Percentiles rank a stretch among this genome's conserved stretches.
Evolutionary conservation across 345 rosid genomes (phyloP).

Genomic region (Populus deltoides): DNA sequence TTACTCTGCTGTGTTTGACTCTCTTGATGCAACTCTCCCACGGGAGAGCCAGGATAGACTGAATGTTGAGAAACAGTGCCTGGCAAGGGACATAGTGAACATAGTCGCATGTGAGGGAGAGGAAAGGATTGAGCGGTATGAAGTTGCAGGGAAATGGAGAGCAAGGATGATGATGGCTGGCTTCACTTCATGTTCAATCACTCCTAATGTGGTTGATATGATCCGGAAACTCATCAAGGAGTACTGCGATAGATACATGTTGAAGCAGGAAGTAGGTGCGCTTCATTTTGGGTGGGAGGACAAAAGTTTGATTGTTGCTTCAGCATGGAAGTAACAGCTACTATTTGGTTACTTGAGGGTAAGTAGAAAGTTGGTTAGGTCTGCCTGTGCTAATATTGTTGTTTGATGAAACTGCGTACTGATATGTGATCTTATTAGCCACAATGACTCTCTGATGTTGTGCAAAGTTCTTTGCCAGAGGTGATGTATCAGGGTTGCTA

Average conservation of each 20-base stretch:
- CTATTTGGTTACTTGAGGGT: not conserved
- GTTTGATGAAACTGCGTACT: conserved; percentile 19
- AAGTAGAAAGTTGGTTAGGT: not conserved
- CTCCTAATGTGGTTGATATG: conserved; percentile 43
- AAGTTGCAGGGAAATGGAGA: conserved; percentile 92
- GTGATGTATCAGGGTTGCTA: conserved; percentile 5
- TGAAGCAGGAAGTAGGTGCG: conserved; percentile 61
- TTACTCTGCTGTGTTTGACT: conserved; percentile 85
- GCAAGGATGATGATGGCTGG: conserved; percentile 97
- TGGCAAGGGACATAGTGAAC: conserved; percentile 92
- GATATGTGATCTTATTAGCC: conserved; percentile 3
- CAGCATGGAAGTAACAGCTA: conserved; percentile 65
- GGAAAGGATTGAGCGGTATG: conserved; percentile 87
- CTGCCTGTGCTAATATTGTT: conserved; percentile 19
- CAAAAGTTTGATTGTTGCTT: conserved; percentile 80
- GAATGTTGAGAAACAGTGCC: conserved; percentile 92
- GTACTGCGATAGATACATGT: conserved; percentile 59
- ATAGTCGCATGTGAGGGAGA: conserved; percentile 94
- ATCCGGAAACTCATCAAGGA: conserved; percentile 47
- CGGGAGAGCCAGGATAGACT: conserved; percentile 94
- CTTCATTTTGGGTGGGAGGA: conserved; percentile 91
- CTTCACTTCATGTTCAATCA: conserved; percentile 62
- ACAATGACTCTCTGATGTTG: not conserved
- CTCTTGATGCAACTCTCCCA: conserved; percentile 84
- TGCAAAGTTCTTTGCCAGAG: not conserved